Evolutionary conservation across 2,329 filamentous ascomycete species (phyloP).

Genomic region (Monosporascus sp.): DNA sequence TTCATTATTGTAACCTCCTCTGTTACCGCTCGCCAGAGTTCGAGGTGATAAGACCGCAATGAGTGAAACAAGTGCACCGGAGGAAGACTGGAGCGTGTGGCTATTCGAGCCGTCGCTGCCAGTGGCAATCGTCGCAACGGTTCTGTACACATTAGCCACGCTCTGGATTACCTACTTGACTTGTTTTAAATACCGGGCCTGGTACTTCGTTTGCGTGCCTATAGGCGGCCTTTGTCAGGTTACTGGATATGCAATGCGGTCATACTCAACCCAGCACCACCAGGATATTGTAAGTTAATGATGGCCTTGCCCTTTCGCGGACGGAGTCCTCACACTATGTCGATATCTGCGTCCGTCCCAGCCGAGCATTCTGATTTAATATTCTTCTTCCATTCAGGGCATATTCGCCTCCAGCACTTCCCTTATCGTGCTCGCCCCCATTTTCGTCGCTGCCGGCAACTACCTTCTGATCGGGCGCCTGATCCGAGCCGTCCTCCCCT

Average conservation of each 20-base stretch:
- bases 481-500: constrained; percentile 20
- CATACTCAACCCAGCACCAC: constrained; percentile 30
- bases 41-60: too few species aligned
- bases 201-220: constrained; percentile 39
- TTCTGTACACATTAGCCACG: constrained; percentile 35
- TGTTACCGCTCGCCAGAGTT: too few species aligned
- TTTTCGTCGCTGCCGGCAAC: constrained; percentile 44
- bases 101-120: constrained; percentile 39
- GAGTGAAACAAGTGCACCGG: too few species aligned
- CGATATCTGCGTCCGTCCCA: too few species aligned
- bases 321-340: too few species aligned
- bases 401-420: constrained; percentile 34
- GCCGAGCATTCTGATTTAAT: too few species aligned
- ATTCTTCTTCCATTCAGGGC: constrained; percentile 11
- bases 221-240: constrained; percentile 38
- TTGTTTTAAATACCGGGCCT: constrained; percentile 34
- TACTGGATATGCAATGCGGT: constrained; percentile 34
- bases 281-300: constrained; percentile 26
- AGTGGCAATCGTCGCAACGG: constrained; percentile 35
- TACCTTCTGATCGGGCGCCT: constrained; percentile 47
- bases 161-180: constrained; percentile 34
- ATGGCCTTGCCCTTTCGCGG: too few species aligned
- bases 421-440: constrained; percentile 43
- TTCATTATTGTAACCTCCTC: too few species aligned
- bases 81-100: constrained; percentile 28